Evolutionary conservation across 2,329 filamentous ascomycete genomes (phyloP).

Genomic region (Nemania serpens): DNA sequence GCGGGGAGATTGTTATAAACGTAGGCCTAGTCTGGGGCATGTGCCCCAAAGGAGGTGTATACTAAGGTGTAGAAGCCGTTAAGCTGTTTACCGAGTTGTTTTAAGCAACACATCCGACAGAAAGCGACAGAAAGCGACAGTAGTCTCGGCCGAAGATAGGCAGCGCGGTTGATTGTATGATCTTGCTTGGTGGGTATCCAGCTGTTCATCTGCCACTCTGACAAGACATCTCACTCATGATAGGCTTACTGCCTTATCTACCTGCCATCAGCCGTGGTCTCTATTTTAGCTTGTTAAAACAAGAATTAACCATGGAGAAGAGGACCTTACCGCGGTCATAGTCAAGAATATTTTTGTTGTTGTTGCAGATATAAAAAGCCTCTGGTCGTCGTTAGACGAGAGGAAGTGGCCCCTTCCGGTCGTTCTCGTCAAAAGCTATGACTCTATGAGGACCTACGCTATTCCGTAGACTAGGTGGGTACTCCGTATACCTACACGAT

Average conservation of each 20-base stretch:
- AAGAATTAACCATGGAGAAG: neutral
- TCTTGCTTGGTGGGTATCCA: neutral
- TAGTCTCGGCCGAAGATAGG: neutral
- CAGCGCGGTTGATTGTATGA: neutral
- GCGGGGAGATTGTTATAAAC: too few species aligned
- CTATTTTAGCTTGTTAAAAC: too few species aligned
- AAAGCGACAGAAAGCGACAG: neutral
- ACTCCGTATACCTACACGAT: neutral
- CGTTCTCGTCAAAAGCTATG: too few species aligned
- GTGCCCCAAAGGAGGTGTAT: too few species aligned
- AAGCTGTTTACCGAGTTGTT: neutral
- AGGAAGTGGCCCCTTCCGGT: neutral
- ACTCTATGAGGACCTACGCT: neutral
- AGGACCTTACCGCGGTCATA: neutral
- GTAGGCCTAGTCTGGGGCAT: too few species aligned
- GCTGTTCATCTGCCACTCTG: too few species aligned
- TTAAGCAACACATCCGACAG: neutral
- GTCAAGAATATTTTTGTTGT: too few species aligned
- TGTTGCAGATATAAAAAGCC: too few species aligned
- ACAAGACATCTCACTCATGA: too few species aligned
- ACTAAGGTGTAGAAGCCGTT: too few species aligned
- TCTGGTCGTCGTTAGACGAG: conserved; percentile 3
- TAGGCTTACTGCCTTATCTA: neutral
- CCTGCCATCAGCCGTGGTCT: neutral
- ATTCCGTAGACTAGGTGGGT: neutral